Conservation (phyloP, 208 protist genomes). For the Plasmodiophora brassicae region DNA sequence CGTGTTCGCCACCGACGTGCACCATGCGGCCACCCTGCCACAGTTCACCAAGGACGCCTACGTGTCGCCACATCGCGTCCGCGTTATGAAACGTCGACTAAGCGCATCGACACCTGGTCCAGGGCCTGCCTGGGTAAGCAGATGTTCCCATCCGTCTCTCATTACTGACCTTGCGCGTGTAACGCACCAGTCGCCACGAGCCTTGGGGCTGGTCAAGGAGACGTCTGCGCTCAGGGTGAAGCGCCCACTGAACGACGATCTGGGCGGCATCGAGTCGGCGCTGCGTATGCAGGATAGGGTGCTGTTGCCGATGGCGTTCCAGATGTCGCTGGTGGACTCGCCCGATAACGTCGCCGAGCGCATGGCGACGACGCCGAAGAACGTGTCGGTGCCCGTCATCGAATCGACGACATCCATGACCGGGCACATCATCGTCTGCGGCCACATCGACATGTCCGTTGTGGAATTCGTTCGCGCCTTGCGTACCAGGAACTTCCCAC, state of each 20-base stretch:
- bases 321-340: slow-evolving; percentile 13
- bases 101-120: no score
- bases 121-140: no score
- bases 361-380: neutral
- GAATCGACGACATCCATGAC: neutral
- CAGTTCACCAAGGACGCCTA: slow-evolving; percentile 9
- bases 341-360: neutral
- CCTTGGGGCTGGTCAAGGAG: neutral
- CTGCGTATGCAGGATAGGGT: neutral
- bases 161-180: no score
- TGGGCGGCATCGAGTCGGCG: neutral
- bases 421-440: slow-evolving; percentile 21
- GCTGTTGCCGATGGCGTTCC: neutral
- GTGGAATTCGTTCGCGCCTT: neutral
- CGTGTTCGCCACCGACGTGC: neutral
- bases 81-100: neutral
- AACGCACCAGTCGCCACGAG: neutral
- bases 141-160: neutral
- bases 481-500: neutral
- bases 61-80: slow-evolving; percentile 18
- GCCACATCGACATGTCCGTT: neutral
- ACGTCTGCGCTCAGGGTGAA: neutral
- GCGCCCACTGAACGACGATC: neutral
- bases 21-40: neutral
- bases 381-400: neutral